These are phyloP conservation scores for Penicillium desertorum DNA, from an alignment of 495 filamentous ascomycete species.

Conservation along the genomic window DNA sequence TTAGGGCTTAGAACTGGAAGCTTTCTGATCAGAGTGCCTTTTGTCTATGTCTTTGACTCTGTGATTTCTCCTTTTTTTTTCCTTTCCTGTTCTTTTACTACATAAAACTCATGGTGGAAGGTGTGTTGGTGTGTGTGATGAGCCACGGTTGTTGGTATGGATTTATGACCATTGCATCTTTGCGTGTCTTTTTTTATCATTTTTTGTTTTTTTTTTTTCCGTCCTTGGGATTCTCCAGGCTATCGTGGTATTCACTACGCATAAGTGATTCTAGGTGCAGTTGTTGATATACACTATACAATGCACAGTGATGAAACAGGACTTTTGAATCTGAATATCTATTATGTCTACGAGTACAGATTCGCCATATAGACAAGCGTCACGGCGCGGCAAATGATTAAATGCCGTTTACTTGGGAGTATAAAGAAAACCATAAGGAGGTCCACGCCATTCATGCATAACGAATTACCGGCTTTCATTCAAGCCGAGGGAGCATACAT, in stretches of 20 bases:
- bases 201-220: slow-evolving; percentile 7
- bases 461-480: slow-evolving; percentile 26
- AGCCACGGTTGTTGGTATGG: slow-evolving; percentile 15
- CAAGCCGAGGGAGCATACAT: slow-evolving; percentile 29
- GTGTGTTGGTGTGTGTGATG: slow-evolving; percentile 9
- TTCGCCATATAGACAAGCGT: not conserved
- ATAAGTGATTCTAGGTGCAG: not conserved
- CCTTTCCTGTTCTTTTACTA: not conserved
- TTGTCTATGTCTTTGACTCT: not conserved
- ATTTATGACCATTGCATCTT: slow-evolving; percentile 25
- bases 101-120: slow-evolving; percentile 1
- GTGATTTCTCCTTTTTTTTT: not conserved
- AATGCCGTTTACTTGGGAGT: not conserved
- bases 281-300: slow-evolving; percentile 1
- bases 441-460: slow-evolving; percentile 19
- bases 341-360: not conserved
- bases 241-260: not conserved
- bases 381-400: not conserved
- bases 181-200: slow-evolving; percentile 10
- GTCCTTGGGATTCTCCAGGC: not conserved
- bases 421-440: not conserved
- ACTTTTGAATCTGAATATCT: not conserved
- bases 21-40: not conserved
- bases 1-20: slow-evolving; percentile 7
- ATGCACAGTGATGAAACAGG: not conserved